Evolutionary conservation across 306 rosid genomes (phyloP), one percentile per base, ranked within the genome.

Genomic region (Vigna unguiculata): DNA sequence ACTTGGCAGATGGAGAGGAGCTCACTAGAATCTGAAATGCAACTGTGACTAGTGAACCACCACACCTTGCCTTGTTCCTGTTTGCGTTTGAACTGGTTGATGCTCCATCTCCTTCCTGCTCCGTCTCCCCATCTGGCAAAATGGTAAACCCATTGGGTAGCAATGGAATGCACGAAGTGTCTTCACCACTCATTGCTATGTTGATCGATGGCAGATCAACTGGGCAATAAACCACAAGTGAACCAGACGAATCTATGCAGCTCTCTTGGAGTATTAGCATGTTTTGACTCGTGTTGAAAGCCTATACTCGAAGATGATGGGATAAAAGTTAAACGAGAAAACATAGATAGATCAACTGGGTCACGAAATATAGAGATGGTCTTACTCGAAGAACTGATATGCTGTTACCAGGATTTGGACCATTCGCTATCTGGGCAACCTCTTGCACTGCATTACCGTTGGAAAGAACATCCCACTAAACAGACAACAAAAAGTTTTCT

Each of bases 381-480:
- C 80, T 70, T 80, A 94, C 98, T 63, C 98, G 77, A 13, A 94
- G 96, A 49, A 94, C 90, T 62, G 98, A 92, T 49, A 94, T 90
- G 85, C 91, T 84, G 80, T 94, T 94, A 24, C 98, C 98, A 13
- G 90, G 92, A 74, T 90, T 92, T 3, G 95, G 83, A 47, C 98
- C 98, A 68, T 92, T 94, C 52, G 96, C 93, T 60, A 94, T 94
- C 61, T 90, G 96, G 10, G 98, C 97, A 71, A 94, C 97, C 77
- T 92, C 98, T 87, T 92, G 91, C 55, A 92, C 91, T 12, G 86
- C 86, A 86, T 89, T 86, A 21, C 95, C 97, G 69, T 84, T 86
- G 12, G 95, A 94, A 25, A 94, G 98, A 34, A 94, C 97, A 84
- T 94, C 98, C 98, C 98, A 94, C 98, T 94, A 54, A 36, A 30